Evolutionary conservation across 768 basidiomycete species (phyloP).

Genomic region (Porphyrellus cyaneotinctus): DNA sequence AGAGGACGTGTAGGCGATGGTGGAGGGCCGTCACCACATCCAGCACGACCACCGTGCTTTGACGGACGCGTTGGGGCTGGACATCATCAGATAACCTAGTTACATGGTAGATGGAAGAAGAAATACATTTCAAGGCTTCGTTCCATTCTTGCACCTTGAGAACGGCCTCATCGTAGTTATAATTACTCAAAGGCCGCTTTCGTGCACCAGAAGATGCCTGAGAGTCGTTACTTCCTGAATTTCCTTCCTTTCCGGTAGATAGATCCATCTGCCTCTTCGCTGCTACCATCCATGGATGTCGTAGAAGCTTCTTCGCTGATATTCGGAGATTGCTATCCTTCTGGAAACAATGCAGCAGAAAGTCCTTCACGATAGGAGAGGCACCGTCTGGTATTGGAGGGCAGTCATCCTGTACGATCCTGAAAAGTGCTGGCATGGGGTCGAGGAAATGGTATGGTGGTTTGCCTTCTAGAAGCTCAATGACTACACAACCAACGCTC

Average conservation of each 20-base stretch:
- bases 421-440: slow-evolving; percentile 97
- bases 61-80: slow-evolving; percentile 70
- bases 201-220: slow-evolving; percentile 33
- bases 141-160: slow-evolving; percentile 98
- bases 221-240: slow-evolving; percentile 31
- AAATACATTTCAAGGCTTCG: slow-evolving; percentile 84
- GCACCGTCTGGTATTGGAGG: slow-evolving; percentile 96
- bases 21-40: slow-evolving; percentile 37
- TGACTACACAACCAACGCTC: slow-evolving; percentile 96
- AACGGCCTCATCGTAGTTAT: slow-evolving; percentile 92
- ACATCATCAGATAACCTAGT: slow-evolving; percentile 3
- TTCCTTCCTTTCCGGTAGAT: slow-evolving; percentile 28
- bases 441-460: slow-evolving; percentile 95
- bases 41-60: slow-evolving; percentile 53
- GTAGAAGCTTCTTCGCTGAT: slow-evolving; percentile 86
- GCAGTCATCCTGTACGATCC: slow-evolving; percentile 97
- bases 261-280: slow-evolving; percentile 68
- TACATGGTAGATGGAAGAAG: slow-evolving; percentile 14
- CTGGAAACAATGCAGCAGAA: slow-evolving; percentile 96
- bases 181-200: slow-evolving; percentile 63
- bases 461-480: slow-evolving; percentile 84
- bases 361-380: slow-evolving; percentile 93
- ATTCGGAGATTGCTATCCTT: slow-evolving; percentile 95
- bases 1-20: slow-evolving; percentile 39
- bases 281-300: slow-evolving; percentile 94